A percentile compares a stretch with the other conserved stretches of the same genome.
Evolutionary conservation across 148 eudicot species (phyloP).

Genomic region (Rhododendron griersonianum): DNA sequence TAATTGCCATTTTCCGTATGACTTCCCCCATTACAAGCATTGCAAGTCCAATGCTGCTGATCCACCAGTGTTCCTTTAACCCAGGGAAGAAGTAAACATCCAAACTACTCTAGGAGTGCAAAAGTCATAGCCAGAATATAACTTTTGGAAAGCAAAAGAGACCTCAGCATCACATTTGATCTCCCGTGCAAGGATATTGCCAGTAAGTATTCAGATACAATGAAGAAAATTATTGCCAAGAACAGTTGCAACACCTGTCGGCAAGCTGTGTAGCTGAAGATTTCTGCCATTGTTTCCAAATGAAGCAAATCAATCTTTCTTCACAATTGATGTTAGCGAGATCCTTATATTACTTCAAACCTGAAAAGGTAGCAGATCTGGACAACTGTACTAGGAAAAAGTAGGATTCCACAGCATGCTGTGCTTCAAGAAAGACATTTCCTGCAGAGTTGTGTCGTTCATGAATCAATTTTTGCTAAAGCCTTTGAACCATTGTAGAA

Average conservation of each 20-base stretch:
- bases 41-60: conserved; percentile 65
- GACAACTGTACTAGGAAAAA: not conserved
- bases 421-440: conserved; percentile 23
- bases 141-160: conserved; percentile 67
- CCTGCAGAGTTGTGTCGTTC: conserved; percentile 12
- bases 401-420: not conserved
- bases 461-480: not conserved
- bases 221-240: conserved; percentile 62
- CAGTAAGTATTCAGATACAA: conserved; percentile 62
- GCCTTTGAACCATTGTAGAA: not conserved
- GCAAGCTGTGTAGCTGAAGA: conserved; percentile 51
- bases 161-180: conserved; percentile 53
- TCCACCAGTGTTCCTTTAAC: conserved; percentile 52
- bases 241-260: conserved; percentile 70
- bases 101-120: conserved; percentile 61
- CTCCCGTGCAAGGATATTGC: conserved; percentile 68
- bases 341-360: conserved; percentile 14
- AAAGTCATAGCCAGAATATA: conserved; percentile 71
- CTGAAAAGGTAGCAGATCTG: conserved; percentile 22
- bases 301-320: conserved; percentile 13
- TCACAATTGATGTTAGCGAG: not conserved
- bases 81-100: conserved; percentile 59
- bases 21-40: conserved; percentile 58
- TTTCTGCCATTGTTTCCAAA: conserved; percentile 44
- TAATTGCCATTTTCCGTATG: conserved; percentile 58